Base-by-base conservation (phyloP, 2,329 filamentous ascomycete species). In the Hypoxylon sp. region DNA sequence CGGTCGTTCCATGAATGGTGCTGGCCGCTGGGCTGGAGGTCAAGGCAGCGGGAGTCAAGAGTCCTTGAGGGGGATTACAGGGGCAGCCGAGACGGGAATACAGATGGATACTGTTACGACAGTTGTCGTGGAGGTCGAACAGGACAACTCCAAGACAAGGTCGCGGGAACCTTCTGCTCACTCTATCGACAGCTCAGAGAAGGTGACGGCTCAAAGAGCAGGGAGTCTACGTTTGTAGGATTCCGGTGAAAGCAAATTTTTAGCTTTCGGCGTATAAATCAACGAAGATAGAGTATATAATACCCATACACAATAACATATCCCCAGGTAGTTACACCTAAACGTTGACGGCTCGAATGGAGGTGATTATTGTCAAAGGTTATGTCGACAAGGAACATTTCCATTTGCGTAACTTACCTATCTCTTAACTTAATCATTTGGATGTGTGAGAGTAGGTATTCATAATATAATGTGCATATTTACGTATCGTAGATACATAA, bases 91-190 rank as follows among this genome's bases (percentile, higher is more conserved):
- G 9, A 71, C 70, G 14, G 73, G 72, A 13, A 77, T 77, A 13
- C 75, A 76, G 68, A 73, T 77, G 74, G 74, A 77, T 58, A 73
- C 73, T 1, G 73, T 77, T 21, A 77, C 75, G 14, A 74, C 67
- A 17, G 72, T 77, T 6, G 70, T 75, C 0, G 72, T 77, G 19
- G 75, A 77, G 48, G 61, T 72, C n/a, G 67, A 71, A 34, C 61
- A 61, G 10, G 61, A 51, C n/a, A 55, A 67, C 30, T 34, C 41
- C 17, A 65, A 68, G 17, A 59, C 60, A 17, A 61, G 61, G 28
- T 64, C 69, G 23, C 61, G 69, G 19, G 67, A 69, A 25, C 55
- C 61, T n/a, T 71, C 67, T n/a, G 60, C 63, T 14, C 53, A 66
- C 36, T 71, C 69, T 10, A 63, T 63, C 14, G 69, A 71, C 36